These are phyloP conservation scores for Chenopodium formosanum DNA, from an alignment of 148 eudicot species.

Conservation along the genomic window DNA sequence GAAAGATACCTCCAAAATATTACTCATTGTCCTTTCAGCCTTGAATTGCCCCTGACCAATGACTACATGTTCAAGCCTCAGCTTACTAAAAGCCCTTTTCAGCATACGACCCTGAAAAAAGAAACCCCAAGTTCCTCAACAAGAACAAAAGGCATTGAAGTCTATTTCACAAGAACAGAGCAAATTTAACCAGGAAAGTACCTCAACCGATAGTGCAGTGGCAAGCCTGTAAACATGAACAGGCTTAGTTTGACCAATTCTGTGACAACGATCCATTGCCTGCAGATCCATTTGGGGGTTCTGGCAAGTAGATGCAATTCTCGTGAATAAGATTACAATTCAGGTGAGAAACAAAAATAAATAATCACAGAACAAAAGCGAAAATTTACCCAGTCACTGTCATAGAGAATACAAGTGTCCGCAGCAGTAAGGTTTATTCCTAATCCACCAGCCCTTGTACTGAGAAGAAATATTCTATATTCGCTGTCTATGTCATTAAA, in stretches of 20 bases:
- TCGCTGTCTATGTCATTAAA: slow-evolving; percentile 71
- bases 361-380: background rate
- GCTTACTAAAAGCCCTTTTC: slow-evolving; percentile 93
- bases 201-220: slow-evolving; percentile 96
- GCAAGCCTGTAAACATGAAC: slow-evolving; percentile 98
- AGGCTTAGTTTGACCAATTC: slow-evolving; percentile 98
- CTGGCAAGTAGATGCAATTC: slow-evolving; percentile 43
- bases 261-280: slow-evolving; percentile 99
- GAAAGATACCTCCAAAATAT: slow-evolving; percentile 53
- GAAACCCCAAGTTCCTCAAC: slow-evolving; percentile 13
- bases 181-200: slow-evolving; percentile 19
- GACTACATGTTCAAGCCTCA: slow-evolving; percentile 97
- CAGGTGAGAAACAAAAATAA: background rate
- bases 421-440: slow-evolving; percentile 98
- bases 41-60: slow-evolving; percentile 91
- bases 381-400: slow-evolving; percentile 88
- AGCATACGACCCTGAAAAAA: slow-evolving; percentile 74
- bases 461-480: slow-evolving; percentile 74
- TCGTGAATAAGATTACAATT: background rate
- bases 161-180: background rate
- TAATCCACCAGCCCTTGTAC: slow-evolving; percentile 99
- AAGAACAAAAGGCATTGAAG: slow-evolving; percentile 4
- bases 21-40: slow-evolving; percentile 65
- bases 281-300: slow-evolving; percentile 99
- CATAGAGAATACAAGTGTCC: slow-evolving; percentile 95